Base-by-base conservation (phyloP, 2,329 filamentous ascomycete genomes). In the Penicillium freii region DNA sequence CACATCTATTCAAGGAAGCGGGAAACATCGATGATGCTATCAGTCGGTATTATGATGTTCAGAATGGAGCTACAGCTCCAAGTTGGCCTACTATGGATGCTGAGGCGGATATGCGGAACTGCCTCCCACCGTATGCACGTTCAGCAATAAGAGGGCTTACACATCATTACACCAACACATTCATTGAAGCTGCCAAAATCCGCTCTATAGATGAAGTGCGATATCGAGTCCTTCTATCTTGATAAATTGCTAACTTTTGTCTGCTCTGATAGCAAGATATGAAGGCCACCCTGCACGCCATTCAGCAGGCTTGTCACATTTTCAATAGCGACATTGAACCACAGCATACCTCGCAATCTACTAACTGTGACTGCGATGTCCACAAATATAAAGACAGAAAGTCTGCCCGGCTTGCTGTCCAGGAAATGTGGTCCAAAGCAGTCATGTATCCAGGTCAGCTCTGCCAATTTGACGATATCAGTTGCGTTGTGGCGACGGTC, bases 301-400 rank as follows among this genome's bases (percentile, higher is more conserved):
- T 80, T 4, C 78, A 80, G 54, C 66, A 66, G 13, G 54, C 67
- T 34, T 74, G 74, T 62, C 53, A 62, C 13, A 78, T 80, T 42
- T 81, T 75, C 66, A 80, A 80, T 59, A 69, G 66, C 48, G 78
- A 80, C 49, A 75, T 80, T 42, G 78, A 80, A 60, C 78, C 78
- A 10, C 78, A 80, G 53, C 77, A 80, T 58, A 76, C 80, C 9
- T 64, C 67, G 11, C 74, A 77, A 5, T 71, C 69, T 56, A 68
- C 66, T 29, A 17, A 9, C 13, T 80, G 78, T 60, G 54, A 54
- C 39, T 80, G 78, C 57, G 55, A 67, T 1, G 74, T 80, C 44
- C 77, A 79, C 57, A 58, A 68, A 25, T 80, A 79, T 58, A 61
- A 72, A 50, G 59, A 57, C 17, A 65, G 59, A 45, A 79, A 79